Evolutionary conservation across 805 yeast species (phyloP).

Genomic region (Monosporozyma servazzii): DNA sequence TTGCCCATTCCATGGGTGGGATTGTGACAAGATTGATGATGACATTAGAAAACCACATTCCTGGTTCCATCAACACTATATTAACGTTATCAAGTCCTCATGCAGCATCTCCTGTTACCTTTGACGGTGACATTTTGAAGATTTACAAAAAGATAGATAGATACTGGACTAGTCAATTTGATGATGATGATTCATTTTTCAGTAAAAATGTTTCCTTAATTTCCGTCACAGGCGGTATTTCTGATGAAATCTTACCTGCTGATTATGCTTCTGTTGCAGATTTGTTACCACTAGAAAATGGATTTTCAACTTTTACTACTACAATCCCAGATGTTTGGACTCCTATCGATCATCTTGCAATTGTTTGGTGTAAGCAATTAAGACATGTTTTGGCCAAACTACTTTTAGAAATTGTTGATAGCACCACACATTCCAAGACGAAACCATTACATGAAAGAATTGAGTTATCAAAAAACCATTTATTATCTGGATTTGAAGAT

Average conservation of each 20-base stretch:
- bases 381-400: slow-evolving; percentile 52
- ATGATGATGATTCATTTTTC: slow-evolving; percentile 19
- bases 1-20: slow-evolving; percentile 98
- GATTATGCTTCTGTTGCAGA: slow-evolving; percentile 75
- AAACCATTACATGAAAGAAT: slow-evolving; percentile 47
- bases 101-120: slow-evolving; percentile 83
- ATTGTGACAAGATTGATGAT: slow-evolving; percentile 81
- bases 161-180: slow-evolving; percentile 67
- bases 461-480: slow-evolving; percentile 38
- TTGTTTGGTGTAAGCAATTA: slow-evolving; percentile 92
- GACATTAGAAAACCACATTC: slow-evolving; percentile 64
- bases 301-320: slow-evolving; percentile 74
- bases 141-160: slow-evolving; percentile 66
- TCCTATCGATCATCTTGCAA: slow-evolving; percentile 86
- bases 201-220: slow-evolving; percentile 51
- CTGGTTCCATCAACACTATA: slow-evolving; percentile 70
- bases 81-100: slow-evolving; percentile 88
- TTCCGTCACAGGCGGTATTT: slow-evolving; percentile 83
- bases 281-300: slow-evolving; percentile 62
- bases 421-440: slow-evolving; percentile 39
- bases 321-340: slow-evolving; percentile 92
- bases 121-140: slow-evolving; percentile 77
- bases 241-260: slow-evolving; percentile 76
- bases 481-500: slow-evolving; percentile 51
- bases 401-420: slow-evolving; percentile 52